Evolutionary conservation across 2,329 filamentous ascomycete genomes (phyloP), one percentile per base, ranked within the genome.

Genomic region (Fusarium beomiforme): DNA sequence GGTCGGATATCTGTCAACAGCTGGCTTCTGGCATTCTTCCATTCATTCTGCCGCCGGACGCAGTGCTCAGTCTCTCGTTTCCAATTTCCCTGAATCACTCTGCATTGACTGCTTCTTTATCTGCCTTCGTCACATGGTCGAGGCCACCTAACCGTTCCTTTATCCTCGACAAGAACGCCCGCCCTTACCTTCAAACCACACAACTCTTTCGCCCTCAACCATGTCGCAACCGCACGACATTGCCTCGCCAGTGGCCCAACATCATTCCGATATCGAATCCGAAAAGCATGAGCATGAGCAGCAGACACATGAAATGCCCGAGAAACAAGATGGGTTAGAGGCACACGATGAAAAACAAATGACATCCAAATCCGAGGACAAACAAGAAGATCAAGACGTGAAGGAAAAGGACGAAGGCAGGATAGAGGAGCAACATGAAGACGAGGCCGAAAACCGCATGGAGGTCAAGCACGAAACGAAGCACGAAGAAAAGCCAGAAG

Each of bases 211-310:
- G 59, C 49, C 49, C 56, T 56, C 58, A 71, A 39, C 62, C 73
- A 82, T 82, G 81, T 77, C 79, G 70, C 79, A 80, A 71, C 74
- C 72, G 58, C 78, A 77, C 62, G 77, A 79, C 53, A 69, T 65
- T 64, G 73, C 72, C 58, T 77, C 76, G 44, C 69, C 73, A 56
- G 72, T 71, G 64, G 56, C 65, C 39, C 59, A 71, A 55, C 47
- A 58, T 14, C 61, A 66, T 43, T 34, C 50, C 47, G 54, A 68
- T 26, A 39, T 29, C n/a, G 59, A 67, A 13, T 47, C 60, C 24
- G 54, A 70, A 44, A 59, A 73, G 31, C 57, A 69, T 36, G 60
- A 70, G 41, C 59, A 70, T 26, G 47, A 50, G 53, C 58, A 64
- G 37, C 17, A 60, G 44, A 55, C 31, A 31, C 24, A 51, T n/a